These are phyloP conservation scores for Cercospora sp. DNA, from an alignment of 2,329 filamentous ascomycete species.

Conservation along the genomic window DNA sequence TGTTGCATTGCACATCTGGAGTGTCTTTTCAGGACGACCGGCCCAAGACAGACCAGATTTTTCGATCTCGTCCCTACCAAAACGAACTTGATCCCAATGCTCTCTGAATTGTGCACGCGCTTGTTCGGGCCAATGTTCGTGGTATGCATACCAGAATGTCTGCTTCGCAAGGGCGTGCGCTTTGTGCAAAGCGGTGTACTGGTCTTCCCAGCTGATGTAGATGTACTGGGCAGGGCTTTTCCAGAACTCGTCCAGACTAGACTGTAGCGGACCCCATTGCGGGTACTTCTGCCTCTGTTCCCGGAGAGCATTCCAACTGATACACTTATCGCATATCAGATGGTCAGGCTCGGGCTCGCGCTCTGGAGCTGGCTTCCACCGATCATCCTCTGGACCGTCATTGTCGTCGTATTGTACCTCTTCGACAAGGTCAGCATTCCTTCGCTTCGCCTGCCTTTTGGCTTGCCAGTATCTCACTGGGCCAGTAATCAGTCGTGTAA, in stretches of 20 bases:
- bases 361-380: neutral
- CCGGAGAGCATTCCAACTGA: neutral
- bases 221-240: neutral
- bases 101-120: neutral
- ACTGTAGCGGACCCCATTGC: neutral
- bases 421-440: too few species aligned
- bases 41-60: neutral
- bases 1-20: neutral
- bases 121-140: conserved; percentile 1
- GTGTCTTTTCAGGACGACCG: neutral
- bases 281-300: neutral
- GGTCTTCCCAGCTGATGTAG: conserved; percentile 1
- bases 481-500: too few species aligned
- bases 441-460: too few species aligned
- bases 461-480: too few species aligned
- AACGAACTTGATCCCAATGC: neutral
- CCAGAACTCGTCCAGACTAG: neutral
- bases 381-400: too few species aligned
- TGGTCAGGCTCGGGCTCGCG: neutral
- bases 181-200: neutral
- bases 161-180: conserved; percentile 1
- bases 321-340: neutral
- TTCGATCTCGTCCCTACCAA: neutral
- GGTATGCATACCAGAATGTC: conserved; percentile 5
- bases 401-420: too few species aligned